Base-by-base conservation (phyloP, 1,284 basidiomycete genomes). In the Ceratorhiza oryzae-sativae region DNA sequence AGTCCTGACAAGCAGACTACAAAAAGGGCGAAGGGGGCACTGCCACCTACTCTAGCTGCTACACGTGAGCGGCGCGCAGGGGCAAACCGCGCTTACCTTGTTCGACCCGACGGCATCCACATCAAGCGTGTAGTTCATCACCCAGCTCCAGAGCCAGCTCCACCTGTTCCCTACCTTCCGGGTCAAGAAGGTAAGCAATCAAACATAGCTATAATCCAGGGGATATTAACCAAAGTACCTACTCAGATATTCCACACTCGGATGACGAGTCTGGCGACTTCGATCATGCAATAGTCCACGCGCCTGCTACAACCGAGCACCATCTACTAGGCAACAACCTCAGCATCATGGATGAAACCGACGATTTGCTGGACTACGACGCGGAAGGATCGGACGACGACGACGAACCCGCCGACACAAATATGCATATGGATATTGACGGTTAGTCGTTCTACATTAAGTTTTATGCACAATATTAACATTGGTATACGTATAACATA, bases 381-480 rank as follows among this genome's bases (percentile, higher is more conserved):
- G 56, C 56, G n/a, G 56, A 59, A 58, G 55, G 55, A n/a, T n/a
- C n/a, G 18, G 56, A 59, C 20, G 56, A 59, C 32, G 56, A 59
- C 10, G 56, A 59, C 20, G 56, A 41, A 42, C 23, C n/a, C 6
- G 20, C 12, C 32, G 36, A 59, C 18, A 27, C 9, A 13, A 25
- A 60, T 3, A 27, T 39, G 56, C 36, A 59, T 23, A 59, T 59
- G 23, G 32, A 39, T 39, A 41, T 59, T 20, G 36, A 59, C 34
- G 56, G 56, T 59, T 18, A 58, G 55, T 58, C 27, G 18, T 36
- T n/a, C 10, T n/a, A 36, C 10, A 36, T 23, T 49, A 20, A 20
- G 23, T 53, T 12, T 12, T 15, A 53, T 25, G 23, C 20, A 53
- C 15, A 53, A 27, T 53, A 25, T 53, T 27, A 9, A 53, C 49